These are phyloP conservation scores for Aciculosporium take DNA, from an alignment of 2,329 filamentous ascomycete species.

Conservation along the genomic window DNA sequence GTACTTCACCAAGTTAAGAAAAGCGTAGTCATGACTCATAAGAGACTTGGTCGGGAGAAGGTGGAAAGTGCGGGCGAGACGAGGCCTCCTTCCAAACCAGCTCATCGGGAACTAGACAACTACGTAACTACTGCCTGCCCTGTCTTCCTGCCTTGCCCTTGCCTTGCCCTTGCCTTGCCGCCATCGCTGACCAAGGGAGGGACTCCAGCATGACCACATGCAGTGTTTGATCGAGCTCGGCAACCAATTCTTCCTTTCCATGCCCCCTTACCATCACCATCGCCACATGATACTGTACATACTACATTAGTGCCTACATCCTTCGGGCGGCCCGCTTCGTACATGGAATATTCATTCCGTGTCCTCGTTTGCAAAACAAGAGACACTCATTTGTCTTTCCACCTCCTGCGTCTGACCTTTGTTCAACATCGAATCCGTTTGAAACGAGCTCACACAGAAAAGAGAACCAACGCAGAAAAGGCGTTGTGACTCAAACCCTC, in stretches of 20 bases:
- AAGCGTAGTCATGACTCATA: not conserved
- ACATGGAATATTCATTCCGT: not conserved
- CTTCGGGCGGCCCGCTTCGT: not conserved
- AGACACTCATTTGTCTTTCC: not conserved
- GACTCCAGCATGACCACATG: not conserved
- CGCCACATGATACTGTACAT: not conserved
- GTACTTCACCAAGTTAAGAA: not conserved
- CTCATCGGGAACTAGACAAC: not conserved
- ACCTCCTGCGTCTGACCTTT: slow-evolving; percentile 3
- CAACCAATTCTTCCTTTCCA: not conserved
- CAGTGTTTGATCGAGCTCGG: not conserved
- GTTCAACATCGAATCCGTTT: slow-evolving; percentile 3
- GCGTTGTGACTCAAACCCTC: not conserved
- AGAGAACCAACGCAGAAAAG: not conserved
- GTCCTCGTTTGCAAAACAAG: slow-evolving; percentile 1
- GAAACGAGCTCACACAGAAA: slow-evolving; percentile 1
- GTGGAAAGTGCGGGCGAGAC: not conserved
- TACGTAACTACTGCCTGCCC: not conserved
- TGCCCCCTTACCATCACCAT: not conserved
- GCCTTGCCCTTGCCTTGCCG: not conserved
- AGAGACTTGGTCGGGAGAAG: not conserved
- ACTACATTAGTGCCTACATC: too few species aligned
- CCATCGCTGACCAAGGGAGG: not conserved
- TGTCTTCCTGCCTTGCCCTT: not conserved
- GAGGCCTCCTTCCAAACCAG: slow-evolving; percentile 3